Evolutionary conservation across 441 rosid species (phyloP), one percentile per base, ranked within the genome.

Genomic region (Cnidoscolus chayamansa): DNA sequence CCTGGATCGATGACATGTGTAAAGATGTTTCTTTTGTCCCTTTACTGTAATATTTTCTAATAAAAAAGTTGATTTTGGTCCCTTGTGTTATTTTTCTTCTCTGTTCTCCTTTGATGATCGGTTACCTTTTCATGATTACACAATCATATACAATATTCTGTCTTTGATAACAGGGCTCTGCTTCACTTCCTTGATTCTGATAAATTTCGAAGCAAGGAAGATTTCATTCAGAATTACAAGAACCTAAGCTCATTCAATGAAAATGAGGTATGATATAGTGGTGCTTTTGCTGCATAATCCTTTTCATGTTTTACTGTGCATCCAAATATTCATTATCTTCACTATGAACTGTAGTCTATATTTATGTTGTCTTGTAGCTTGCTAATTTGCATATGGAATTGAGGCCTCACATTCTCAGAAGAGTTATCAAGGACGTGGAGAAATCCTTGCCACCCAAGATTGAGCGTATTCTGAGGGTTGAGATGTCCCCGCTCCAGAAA

Each of bases 101-200:
- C 1, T 20, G 17, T 25, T 20, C 49, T 15, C 31, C 20, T 56
- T 58, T 37, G 20, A 56, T 62, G 40, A 35, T 71, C 10, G 25
- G 7, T 63, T 48, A 40, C 2, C 20, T 20, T 32, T 55, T 63
- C 37, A 4, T 37, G 11, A n/a, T n/a, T n/a, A n/a, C n/a, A n/a
- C n/a, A n/a, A n/a, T n/a, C n/a, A n/a, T n/a, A n/a, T n/a, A n/a
- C n/a, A n/a, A n/a, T n/a, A n/a, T n/a, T n/a, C n/a, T n/a, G n/a
- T n/a, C n/a, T n/a, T n/a, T n/a, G n/a, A n/a, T n/a, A n/a, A n/a
- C 80, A 96, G 99, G 99, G 98, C 99, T 80, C 81, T 96, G 80
- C 98, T 96, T 74, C 99, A 96, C 80, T 96, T 96, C 79, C 98
- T 96, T 72, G 99, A 96, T 81, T 82, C 86, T 73, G 86, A 87